A percentile compares a stretch with the other conserved stretches of the same genome.
Evolutionary conservation across 2,329 filamentous ascomycete species (phyloP).

Genomic region (Pseudocercospora macadamiae): DNA sequence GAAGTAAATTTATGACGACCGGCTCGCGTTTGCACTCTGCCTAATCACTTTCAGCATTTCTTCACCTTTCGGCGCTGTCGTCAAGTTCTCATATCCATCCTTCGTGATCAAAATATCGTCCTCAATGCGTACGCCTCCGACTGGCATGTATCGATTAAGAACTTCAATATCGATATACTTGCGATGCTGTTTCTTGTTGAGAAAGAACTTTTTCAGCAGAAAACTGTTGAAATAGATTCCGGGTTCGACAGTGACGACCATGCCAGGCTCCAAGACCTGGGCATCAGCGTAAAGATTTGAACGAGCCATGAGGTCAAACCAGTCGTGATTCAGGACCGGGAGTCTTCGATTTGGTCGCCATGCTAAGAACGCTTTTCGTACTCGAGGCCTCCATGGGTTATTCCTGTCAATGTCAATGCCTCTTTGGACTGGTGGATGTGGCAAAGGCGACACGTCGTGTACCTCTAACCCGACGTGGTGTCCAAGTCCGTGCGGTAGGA

Average conservation of each 20-base stretch:
- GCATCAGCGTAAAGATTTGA: conserved; percentile 5
- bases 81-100: conserved; percentile 80
- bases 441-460: conserved; percentile 47
- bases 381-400: too few species aligned
- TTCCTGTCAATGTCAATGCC: too few species aligned
- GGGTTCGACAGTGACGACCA: conserved; percentile 91
- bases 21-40: conserved; percentile 13
- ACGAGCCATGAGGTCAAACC: conserved; percentile 57
- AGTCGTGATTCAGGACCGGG: conserved; percentile 70
- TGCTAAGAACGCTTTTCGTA: too few species aligned
- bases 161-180: conserved; percentile 67
- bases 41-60: conserved; percentile 36
- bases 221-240: conserved; percentile 78
- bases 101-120: conserved; percentile 81
- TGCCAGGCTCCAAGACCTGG: conserved; percentile 57
- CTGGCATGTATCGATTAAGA: conserved; percentile 69
- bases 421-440: conserved; percentile 17
- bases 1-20: too few species aligned
- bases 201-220: conserved; percentile 68
- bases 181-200: conserved; percentile 61
- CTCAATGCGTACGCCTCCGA: conserved; percentile 91
- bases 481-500: conserved; percentile 55
- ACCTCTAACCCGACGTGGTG: conserved; percentile 57
- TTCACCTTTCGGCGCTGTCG: conserved; percentile 66
- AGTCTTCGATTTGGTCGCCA: too few species aligned